Percentiles rank a stretch among this genome's conserved stretches.
Conservation (phyloP, 2,329 filamentous ascomycete genomes). For the Pseudogymnoascus sp. region DNA sequence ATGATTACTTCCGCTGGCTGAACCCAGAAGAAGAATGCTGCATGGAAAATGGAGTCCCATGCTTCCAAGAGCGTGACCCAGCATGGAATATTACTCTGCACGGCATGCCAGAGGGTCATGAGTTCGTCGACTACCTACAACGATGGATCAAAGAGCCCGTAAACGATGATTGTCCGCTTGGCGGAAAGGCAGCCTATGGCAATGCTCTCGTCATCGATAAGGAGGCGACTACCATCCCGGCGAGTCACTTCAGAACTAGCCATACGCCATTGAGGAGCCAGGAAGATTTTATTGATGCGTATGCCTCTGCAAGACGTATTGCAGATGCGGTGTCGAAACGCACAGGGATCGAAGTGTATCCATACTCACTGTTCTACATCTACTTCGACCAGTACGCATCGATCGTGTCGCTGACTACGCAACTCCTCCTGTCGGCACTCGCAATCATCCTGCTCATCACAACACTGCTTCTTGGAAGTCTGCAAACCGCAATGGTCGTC, state of each 20-base stretch:
- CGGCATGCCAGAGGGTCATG: conserved; percentile 89
- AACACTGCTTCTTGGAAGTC: conserved; percentile 71
- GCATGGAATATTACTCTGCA: conserved; percentile 82
- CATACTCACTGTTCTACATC: conserved; percentile 96
- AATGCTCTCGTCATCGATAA: conserved; percentile 73
- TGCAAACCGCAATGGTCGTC: conserved; percentile 73
- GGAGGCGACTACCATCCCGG: conserved; percentile 58
- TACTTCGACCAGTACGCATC: conserved; percentile 96
- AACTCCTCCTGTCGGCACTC: conserved; percentile 73
- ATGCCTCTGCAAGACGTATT: conserved; percentile 82
- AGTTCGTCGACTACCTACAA: conserved; percentile 79
- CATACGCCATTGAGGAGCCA: conserved; percentile 84
- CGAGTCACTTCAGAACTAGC: conserved; percentile 85
- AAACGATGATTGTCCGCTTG: conserved; percentile 76
- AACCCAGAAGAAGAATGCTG: conserved; percentile 75
- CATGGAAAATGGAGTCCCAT: conserved; percentile 60
- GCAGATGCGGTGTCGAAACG: conserved; percentile 63
- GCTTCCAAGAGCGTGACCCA: conserved; percentile 70
- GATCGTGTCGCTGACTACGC: conserved; percentile 72
- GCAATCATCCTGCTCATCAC: conserved; percentile 79
- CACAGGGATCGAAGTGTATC: conserved; percentile 79
- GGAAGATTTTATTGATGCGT: conserved; percentile 85
- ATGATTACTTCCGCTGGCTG: conserved; percentile 95
- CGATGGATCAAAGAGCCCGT: conserved; percentile 79
- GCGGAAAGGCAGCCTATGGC: conserved; percentile 79